Base-by-base conservation (phyloP, 2,329 filamentous ascomycete genomes). In the Stagonosporopsis rhizophila region DNA sequence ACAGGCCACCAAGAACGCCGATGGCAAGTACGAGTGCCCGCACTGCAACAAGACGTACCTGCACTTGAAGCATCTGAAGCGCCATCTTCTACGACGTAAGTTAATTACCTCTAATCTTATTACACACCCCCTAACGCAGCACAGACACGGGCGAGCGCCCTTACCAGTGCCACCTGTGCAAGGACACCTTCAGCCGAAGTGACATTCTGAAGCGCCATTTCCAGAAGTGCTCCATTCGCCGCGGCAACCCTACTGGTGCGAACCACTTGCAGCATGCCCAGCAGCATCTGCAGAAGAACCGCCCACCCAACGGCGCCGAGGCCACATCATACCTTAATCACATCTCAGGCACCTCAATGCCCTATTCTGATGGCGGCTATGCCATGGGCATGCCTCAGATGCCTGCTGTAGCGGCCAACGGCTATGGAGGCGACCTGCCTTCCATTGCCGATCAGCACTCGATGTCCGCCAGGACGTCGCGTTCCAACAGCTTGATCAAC, bases 131-230 rank as follows among this genome's bases (percentile, higher is more conserved):
- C 78, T 81, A 65, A 82, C 71, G 50, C 63, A 54, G 23, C 53
- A 41, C 69, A 96, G 94, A 99, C 81, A 98, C 95, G 60, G 95
- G 95, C 72, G 94, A 98, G 77, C 91, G 95, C 65, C 95, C 95
- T 54, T 99, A 99, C 81, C 96, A 96, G 87, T 99, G 95, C 80
- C 91, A 96, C 65, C 84, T 99, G 47, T 99, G 95, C 83, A 92
- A 95, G 77, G 95, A 98, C 78, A 98, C 93, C 30, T 99, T 99
- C 79, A 96, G 92, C 44, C 89, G 95, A 76, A 96, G 92, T 83
- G 95, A 99, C 75, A 98, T 99, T 65, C 82, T 99, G 71, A 99
- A 99, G 83, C 91, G 95, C 64, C 95, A 99, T 80, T 99, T 98
- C 80, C 93, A 97, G 78, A 99, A 99, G 82, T 99, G 95, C 81